phyloP scores from a whole-genome alignment of 257 asterid species.

The Solanum habrochaites region DNA sequence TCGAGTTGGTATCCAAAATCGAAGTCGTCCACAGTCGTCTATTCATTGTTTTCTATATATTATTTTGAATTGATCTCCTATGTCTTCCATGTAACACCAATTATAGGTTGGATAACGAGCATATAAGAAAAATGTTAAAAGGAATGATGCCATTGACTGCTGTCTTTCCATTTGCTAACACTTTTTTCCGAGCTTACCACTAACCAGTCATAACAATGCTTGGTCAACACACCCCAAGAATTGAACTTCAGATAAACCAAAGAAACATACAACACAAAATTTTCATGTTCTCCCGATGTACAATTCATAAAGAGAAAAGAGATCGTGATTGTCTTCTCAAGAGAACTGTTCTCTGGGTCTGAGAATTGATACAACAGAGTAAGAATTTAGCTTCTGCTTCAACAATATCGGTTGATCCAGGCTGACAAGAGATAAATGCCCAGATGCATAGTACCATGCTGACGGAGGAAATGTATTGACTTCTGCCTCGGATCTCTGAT shows the following conservation, averaged over 20 bases:
- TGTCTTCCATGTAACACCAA: background rate
- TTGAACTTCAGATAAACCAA: background rate
- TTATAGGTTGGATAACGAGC: background rate
- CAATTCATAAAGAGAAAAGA: background rate
- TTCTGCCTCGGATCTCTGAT: background rate
- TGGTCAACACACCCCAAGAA: background rate
- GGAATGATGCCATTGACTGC: background rate
- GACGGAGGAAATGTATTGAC: background rate
- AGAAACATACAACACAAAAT: background rate
- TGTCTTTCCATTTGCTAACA: background rate
- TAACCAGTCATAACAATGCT: background rate
- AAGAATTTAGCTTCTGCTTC: background rate
- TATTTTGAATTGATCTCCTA: background rate
- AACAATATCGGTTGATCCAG: background rate
- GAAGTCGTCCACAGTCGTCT: background rate
- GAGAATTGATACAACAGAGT: background rate
- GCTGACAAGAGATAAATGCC: background rate
- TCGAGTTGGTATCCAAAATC: background rate
- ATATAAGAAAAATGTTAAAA: background rate
- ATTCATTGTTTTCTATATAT: background rate
- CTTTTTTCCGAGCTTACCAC: background rate
- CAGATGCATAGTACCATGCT: background rate
- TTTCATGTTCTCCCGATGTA: background rate
- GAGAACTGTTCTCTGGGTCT: background rate
- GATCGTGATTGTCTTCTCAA: background rate